These are phyloP conservation scores for Fusarium bulbicola DNA, from an alignment of 2,329 filamentous ascomycete genomes.

Conservation along the genomic window DNA sequence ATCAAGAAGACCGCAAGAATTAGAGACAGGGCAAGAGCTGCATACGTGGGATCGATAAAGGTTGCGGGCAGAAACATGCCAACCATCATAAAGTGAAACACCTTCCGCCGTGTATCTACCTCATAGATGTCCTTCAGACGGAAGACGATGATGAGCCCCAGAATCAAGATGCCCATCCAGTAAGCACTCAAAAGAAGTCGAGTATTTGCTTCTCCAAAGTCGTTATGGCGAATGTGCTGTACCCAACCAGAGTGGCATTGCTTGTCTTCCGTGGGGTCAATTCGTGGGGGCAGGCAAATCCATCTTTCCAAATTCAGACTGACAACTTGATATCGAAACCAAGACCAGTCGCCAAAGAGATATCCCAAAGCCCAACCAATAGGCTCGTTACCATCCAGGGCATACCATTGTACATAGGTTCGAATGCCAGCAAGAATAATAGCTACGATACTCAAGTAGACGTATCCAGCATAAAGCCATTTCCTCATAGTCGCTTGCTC, in stretches of 20 bases:
- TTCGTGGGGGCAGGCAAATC: constrained; percentile 73
- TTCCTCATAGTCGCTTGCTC: constrained; percentile 79
- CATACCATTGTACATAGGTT: constrained; percentile 71
- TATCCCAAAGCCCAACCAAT: constrained; percentile 95
- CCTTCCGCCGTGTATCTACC: constrained; percentile 94
- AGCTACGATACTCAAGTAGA: constrained; percentile 73
- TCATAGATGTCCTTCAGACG: constrained; percentile 80
- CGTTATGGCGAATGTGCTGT: constrained; percentile 69
- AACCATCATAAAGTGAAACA: constrained; percentile 99
- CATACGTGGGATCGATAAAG: constrained; percentile 86
- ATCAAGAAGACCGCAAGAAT: constrained; percentile 86
- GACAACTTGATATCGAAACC: constrained; percentile 76
- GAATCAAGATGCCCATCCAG: constrained; percentile 73
- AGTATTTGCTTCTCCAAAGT: constrained; percentile 80
- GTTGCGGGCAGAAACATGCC: constrained; percentile 90
- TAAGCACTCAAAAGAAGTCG: constrained; percentile 81
- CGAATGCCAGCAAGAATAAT: constrained; percentile 78
- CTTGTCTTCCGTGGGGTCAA: constrained; percentile 41
- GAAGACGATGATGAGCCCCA: constrained; percentile 79
- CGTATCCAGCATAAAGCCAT: constrained; percentile 83
- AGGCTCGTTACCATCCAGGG: constrained; percentile 78
- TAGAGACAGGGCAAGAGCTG: constrained; percentile 79
- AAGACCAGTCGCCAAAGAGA: constrained; percentile 79
- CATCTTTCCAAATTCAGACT: constrained; percentile 75
- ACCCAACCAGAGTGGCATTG: constrained; percentile 66